phyloP scores from a whole-genome alignment of 208 protist genomes.

The Trichomonas vaginalis region DNA sequence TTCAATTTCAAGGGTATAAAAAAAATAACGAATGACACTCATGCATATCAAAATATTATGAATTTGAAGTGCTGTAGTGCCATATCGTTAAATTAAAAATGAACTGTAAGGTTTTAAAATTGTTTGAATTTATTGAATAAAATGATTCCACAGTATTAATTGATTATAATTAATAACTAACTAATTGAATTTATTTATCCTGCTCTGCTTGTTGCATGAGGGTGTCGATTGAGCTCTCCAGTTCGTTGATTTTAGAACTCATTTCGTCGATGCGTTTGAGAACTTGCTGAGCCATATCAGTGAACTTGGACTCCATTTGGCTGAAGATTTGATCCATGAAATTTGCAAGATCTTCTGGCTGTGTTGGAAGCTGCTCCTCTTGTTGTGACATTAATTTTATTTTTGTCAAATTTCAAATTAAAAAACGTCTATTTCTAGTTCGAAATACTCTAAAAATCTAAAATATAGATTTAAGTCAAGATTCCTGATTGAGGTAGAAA shows the following conservation, averaged over 20 bases:
- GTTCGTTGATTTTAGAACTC: neutral
- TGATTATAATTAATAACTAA: neutral
- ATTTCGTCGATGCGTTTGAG: neutral
- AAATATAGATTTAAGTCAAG: no score
- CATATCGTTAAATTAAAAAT: neutral
- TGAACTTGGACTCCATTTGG: neutral
- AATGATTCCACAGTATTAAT: neutral
- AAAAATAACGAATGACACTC: neutral
- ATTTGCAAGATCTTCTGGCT: neutral
- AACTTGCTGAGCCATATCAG: constrained; percentile 8
- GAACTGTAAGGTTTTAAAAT: neutral
- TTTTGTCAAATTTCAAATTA: no score
- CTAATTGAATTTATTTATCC: neutral
- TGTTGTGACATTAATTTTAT: neutral
- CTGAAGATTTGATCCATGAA: neutral
- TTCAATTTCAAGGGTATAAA: neutral
- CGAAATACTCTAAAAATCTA: no score
- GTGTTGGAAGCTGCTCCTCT: neutral
- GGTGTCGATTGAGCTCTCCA: neutral
- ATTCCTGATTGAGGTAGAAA: no score
- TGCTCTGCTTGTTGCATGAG: neutral
- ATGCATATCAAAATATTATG: neutral
- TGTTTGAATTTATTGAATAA: neutral
- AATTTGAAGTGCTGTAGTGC: neutral
- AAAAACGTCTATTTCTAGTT: neutral